Conservation (phyloP, 768 basidiomycete genomes). For the Trametes meyenii region DNA sequence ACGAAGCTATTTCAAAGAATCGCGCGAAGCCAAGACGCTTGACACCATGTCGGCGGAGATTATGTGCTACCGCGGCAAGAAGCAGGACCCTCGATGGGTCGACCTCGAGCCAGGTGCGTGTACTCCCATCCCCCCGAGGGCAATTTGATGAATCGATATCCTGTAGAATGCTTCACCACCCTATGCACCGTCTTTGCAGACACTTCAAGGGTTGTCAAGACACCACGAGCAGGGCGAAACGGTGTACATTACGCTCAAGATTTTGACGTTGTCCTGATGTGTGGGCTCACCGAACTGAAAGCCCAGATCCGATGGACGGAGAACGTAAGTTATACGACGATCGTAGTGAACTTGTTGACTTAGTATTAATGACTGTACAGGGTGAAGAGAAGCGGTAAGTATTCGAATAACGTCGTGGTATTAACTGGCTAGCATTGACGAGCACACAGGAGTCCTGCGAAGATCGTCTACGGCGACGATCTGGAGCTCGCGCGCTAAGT, state of each 20-base stretch:
- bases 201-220: constrained; percentile 30
- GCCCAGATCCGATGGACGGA: constrained; percentile 50
- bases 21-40: background rate
- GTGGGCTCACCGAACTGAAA: constrained; percentile 51
- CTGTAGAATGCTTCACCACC: constrained; percentile 38
- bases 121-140: background rate
- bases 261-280: constrained; percentile 45
- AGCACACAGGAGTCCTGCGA: too few species aligned
- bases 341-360: background rate
- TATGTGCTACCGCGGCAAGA: constrained; percentile 36
- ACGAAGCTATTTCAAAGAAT: background rate
- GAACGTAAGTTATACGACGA: constrained; percentile 17
- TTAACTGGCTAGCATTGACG: too few species aligned
- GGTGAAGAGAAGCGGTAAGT: constrained; percentile 24
- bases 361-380: background rate
- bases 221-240: background rate
- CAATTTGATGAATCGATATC: background rate
- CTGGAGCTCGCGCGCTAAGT: too few species aligned
- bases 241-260: constrained; percentile 32
- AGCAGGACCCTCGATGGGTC: constrained; percentile 36
- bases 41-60: constrained; percentile 30
- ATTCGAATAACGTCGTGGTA: too few species aligned
- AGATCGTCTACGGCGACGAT: too few species aligned
- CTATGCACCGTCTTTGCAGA: constrained; percentile 41
- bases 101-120: constrained; percentile 39